Base-by-base conservation (phyloP, 441 rosid genomes). In the Biscutella laevigata region DNA sequence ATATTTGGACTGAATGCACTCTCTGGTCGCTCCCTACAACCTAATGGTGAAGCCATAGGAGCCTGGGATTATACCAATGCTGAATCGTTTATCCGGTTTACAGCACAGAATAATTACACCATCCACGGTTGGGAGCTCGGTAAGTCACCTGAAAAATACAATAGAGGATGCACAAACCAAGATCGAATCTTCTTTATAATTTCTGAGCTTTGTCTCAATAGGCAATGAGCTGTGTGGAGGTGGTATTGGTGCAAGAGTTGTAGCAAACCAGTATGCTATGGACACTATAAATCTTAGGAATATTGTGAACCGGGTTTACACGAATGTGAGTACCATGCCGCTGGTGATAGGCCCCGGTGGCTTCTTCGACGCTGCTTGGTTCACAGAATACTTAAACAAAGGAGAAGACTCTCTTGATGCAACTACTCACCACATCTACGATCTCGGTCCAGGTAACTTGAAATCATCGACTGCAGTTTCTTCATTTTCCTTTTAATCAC, bases 81-180 rank as follows among this genome's bases (percentile, higher is more conserved):
- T 6, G 71, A 78, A 74, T 86, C 92, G 7, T 62, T 94, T 16
- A 84, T 94, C 8, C 73, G 71, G 4, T 88, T 76, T 53, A 86
- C 86, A 6, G 77, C 61, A 12, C 30, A 64, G 56, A 78, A 75
- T 69, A 80, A 82, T 53, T 75, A 86, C 51, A 28, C 64, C 10
- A 75, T 92, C 22, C 71, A 75, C 65, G 90, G 86, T 10, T 92
- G 95, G 97, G 99, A 92, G 81, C 87, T 92, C 0, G 97, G 97
- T 92, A 74, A 74, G 79, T 42, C 21, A 19, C 30, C 5, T 26
- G n/a, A 14, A 43, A 12, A n/a, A 22, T 3, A 17, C 39, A 32
- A 11, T 9, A 38, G 24, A 50, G 27, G 30, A 40, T 35, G 12
- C 39, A 65, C n/a, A 34, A 15, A 25, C 15, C 4, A n/a, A 33